Evolutionary conservation across 1,284 basidiomycete species (phyloP).

Genomic region (Microbotryomycetes sp.): DNA sequence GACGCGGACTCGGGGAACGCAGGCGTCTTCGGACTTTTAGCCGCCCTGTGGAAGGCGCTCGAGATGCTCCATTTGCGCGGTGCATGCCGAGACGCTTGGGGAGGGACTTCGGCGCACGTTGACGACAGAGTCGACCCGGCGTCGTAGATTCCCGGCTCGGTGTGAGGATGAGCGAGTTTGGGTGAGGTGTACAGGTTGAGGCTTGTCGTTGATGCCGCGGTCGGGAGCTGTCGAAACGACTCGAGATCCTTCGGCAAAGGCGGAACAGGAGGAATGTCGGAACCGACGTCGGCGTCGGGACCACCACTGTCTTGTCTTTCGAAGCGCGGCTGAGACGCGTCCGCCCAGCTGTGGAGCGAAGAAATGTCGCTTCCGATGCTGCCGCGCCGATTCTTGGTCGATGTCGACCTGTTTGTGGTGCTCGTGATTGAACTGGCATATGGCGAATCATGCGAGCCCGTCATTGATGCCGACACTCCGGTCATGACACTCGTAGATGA

Average conservation of each 20-base stretch:
- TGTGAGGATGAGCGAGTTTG: constrained; percentile 5
- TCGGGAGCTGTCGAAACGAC: constrained; percentile 32
- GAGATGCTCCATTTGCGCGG: constrained; percentile 86
- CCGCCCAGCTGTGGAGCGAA: constrained; percentile 58
- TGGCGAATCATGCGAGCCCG: constrained; percentile 72
- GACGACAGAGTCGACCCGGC: no score
- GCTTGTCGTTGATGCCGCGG: neutral
- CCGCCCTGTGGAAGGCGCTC: constrained; percentile 52
- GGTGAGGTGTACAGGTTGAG: neutral
- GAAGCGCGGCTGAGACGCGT: neutral
- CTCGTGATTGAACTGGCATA: constrained; percentile 65
- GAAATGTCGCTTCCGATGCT: constrained; percentile 81
- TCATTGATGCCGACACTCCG: constrained; percentile 56
- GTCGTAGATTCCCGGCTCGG: constrained; percentile 3
- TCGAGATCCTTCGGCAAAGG: constrained; percentile 88
- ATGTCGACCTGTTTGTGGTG: constrained; percentile 55
- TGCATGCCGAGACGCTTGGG: constrained; percentile 13
- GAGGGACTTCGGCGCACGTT: neutral
- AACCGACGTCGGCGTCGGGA: neutral
- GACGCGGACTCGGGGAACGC: constrained; percentile 37
- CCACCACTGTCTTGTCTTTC: constrained; percentile 10
- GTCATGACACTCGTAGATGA: constrained; percentile 69
- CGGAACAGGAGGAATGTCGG: constrained; percentile 70
- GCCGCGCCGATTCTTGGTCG: constrained; percentile 49
- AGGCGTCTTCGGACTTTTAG: constrained; percentile 58